phyloP scores from a whole-genome alignment of 768 basidiomycete genomes.

The Amylocystis lapponica region DNA sequence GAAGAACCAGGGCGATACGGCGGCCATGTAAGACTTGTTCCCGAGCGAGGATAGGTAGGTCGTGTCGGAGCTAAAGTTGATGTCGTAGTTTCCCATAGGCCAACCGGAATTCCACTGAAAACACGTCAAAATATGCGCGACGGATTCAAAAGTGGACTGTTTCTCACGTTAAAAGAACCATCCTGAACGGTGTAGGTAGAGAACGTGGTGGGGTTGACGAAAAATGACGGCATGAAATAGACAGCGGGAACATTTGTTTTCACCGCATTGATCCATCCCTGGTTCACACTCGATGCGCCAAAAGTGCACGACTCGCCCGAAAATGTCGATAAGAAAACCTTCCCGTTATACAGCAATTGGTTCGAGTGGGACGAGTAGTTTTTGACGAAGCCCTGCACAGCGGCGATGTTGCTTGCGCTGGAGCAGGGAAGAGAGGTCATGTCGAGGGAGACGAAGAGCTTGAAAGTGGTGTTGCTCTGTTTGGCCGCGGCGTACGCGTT shows the following conservation, averaged over 20 bases:
- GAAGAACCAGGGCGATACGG: conserved; percentile 71
- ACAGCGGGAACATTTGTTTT: conserved; percentile 43
- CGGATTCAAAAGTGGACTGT: conserved; percentile 1
- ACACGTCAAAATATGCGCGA: too few relatives aligned
- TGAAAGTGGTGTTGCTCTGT: conserved; percentile 38
- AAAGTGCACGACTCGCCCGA: conserved; percentile 65
- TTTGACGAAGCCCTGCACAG: conserved; percentile 48
- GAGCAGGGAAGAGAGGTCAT: conserved; percentile 46
- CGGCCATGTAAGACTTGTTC: conserved; percentile 25
- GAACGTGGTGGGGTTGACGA: conserved; percentile 49
- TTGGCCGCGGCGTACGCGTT: conserved; percentile 44
- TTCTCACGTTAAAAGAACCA: conserved; percentile 57
- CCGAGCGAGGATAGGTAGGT: too few relatives aligned
- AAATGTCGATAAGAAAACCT: conserved; percentile 64
- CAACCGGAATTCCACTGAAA: too few relatives aligned
- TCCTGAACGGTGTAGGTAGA: conserved; percentile 35
- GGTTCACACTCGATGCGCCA: conserved; percentile 43
- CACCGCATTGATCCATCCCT: conserved; percentile 52
- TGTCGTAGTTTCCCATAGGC: too few relatives aligned
- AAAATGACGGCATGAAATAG: conserved; percentile 68
- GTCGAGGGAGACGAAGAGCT: conserved; percentile 31
- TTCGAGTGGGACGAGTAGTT: conserved; percentile 52
- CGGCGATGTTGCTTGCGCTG: conserved; percentile 40
- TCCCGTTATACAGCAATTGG: conserved; percentile 43
- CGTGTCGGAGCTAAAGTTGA: too few relatives aligned